These are phyloP conservation scores for Fusarium vanettenii DNA, from an alignment of 2,329 filamentous ascomycete genomes.

Conservation along the genomic window DNA sequence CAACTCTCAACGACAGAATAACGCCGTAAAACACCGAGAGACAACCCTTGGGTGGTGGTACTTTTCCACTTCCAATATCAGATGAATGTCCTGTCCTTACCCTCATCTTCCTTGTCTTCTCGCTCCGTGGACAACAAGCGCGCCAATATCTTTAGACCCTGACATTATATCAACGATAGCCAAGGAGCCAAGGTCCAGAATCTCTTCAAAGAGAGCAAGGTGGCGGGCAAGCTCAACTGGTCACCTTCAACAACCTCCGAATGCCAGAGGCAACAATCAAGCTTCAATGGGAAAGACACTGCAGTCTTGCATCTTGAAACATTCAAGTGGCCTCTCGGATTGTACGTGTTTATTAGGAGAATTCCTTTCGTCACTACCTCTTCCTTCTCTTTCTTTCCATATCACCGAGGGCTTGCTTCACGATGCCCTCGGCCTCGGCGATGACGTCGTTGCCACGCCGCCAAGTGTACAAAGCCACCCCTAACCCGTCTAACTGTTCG, in stretches of 20 bases:
- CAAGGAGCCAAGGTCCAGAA: not conserved
- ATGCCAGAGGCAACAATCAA: not conserved
- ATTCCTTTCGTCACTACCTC: constrained; percentile 1
- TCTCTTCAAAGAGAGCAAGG: not conserved
- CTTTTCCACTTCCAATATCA: not conserved
- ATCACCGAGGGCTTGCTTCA: constrained; percentile 64
- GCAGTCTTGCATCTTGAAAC: not conserved
- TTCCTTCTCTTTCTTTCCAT: constrained; percentile 48
- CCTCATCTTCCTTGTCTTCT: not conserved
- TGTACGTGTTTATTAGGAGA: constrained; percentile 3
- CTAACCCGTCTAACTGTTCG: constrained; percentile 69
- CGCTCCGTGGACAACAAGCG: not conserved
- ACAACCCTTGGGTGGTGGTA: not conserved
- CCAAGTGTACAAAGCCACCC: constrained; percentile 80
- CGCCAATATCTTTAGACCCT: not conserved
- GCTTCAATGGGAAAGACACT: not conserved
- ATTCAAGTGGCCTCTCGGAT: not conserved
- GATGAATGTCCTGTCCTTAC: not conserved
- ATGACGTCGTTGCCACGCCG: constrained; percentile 77
- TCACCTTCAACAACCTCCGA: not conserved
- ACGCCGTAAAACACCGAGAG: not conserved
- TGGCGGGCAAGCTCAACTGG: not conserved
- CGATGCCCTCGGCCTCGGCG: constrained; percentile 72
- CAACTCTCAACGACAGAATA: not conserved
- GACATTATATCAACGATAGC: not conserved